Percentiles rank a stretch among this genome's conserved stretches.
Conservation (phyloP, 495 filamentous ascomycete species). For the Paragyromitra xinjiangensis region DNA sequence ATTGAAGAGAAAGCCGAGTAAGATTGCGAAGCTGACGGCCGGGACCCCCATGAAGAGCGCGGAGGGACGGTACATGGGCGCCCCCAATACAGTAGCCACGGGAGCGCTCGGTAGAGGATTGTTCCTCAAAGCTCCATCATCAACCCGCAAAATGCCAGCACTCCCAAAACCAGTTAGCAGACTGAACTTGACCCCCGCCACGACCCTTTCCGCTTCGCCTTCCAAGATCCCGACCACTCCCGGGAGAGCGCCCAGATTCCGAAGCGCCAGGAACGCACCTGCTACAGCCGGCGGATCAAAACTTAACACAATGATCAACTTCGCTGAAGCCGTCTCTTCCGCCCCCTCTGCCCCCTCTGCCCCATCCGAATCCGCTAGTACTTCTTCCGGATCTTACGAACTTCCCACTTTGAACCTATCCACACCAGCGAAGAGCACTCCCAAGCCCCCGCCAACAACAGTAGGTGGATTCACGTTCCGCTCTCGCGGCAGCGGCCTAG, state of each 20-base stretch:
- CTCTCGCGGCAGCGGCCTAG: constrained; percentile 24
- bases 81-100: constrained; percentile 25
- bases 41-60: constrained; percentile 38
- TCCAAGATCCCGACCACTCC: constrained; percentile 53
- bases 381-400: not conserved
- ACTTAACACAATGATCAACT: constrained; percentile 48
- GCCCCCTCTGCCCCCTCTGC: not conserved
- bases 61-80: not conserved
- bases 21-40: constrained; percentile 37
- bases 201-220: constrained; percentile 34
- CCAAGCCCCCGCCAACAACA: constrained; percentile 13
- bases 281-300: constrained; percentile 39
- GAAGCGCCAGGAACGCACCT: constrained; percentile 15
- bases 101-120: constrained; percentile 3
- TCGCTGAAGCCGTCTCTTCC: constrained; percentile 36
- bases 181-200: constrained; percentile 48
- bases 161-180: constrained; percentile 32
- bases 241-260: constrained; percentile 1
- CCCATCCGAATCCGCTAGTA: not conserved
- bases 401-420: not conserved
- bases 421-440: constrained; percentile 27
- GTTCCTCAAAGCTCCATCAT: constrained; percentile 16
- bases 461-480: constrained; percentile 48
- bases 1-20: constrained; percentile 24
- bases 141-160: constrained; percentile 29